Conservation (phyloP, 2,329 filamentous ascomycete species). For the Ceratocystiopsis brevicomis region DNA sequence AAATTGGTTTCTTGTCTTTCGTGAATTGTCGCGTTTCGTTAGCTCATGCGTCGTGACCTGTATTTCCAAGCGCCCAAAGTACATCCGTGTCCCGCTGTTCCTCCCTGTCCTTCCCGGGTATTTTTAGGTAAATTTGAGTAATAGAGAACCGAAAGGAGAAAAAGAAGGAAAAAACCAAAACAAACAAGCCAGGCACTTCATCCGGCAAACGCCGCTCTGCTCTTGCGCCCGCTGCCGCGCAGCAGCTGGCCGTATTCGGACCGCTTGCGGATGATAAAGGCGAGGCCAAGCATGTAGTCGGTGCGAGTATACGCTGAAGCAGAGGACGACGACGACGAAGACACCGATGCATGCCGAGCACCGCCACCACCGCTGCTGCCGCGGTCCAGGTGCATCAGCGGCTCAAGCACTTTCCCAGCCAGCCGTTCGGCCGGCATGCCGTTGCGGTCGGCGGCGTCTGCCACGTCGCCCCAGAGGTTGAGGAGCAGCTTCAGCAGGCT, state of each 20-base stretch:
- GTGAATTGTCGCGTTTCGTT: too few relatives aligned
- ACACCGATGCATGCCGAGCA: not conserved
- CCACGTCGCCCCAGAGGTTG: conserved; percentile 24
- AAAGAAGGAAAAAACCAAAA: not conserved
- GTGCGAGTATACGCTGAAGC: conserved; percentile 14
- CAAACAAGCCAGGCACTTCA: not conserved
- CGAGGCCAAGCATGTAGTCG: conserved; percentile 23
- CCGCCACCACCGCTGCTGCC: conserved; percentile 15
- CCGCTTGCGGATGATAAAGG: conserved; percentile 24
- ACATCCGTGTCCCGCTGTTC: too few relatives aligned
- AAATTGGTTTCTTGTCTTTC: too few relatives aligned
- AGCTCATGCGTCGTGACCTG: too few relatives aligned
- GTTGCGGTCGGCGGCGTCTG: conserved; percentile 19
- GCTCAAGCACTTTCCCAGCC: conserved; percentile 21
- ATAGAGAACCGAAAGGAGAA: not conserved
- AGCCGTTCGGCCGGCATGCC: conserved; percentile 15
- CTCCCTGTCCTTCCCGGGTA: too few relatives aligned
- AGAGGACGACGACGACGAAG: too few relatives aligned
- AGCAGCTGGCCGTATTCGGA: conserved; percentile 21
- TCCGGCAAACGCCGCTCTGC: conserved; percentile 11
- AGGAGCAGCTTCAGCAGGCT: conserved; percentile 24
- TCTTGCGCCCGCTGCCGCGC: conserved; percentile 14
- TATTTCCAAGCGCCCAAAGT: too few relatives aligned
- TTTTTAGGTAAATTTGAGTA: too few relatives aligned
- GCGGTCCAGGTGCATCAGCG: conserved; percentile 19